Percentiles rank a stretch among this genome's conserved stretches.
These are phyloP conservation scores for Malus hybrid DNA, from an alignment of 331 rosid genomes.

Conservation along the genomic window DNA sequence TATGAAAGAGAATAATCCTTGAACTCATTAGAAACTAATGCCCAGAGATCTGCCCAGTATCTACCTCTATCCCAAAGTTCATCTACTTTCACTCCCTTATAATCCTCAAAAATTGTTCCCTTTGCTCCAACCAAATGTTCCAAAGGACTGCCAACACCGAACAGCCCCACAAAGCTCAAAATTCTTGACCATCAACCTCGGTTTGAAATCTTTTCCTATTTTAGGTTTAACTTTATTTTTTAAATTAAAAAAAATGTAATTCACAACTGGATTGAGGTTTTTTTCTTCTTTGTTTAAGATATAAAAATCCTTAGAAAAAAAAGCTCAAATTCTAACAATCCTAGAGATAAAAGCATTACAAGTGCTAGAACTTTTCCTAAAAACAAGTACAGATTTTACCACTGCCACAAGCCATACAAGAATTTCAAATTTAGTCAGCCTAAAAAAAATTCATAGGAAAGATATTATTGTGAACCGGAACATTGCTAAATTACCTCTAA, in stretches of 20 bases:
- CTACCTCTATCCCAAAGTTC: no score
- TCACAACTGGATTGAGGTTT: neutral
- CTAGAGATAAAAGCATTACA: neutral
- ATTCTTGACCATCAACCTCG: neutral
- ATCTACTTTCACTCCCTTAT: no score
- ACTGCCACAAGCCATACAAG: neutral
- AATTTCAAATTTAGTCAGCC: neutral
- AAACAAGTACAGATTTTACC: neutral
- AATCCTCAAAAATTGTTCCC: no score
- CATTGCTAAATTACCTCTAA: slow-evolving; percentile 53
- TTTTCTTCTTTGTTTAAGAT: no score
- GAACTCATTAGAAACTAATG: no score
- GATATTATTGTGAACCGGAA: slow-evolving; percentile 7
- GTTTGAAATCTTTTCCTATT: neutral
- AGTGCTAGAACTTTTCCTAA: neutral
- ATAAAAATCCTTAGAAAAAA: neutral
- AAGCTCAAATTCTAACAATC: neutral
- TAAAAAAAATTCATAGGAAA: no score
- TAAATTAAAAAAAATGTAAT: neutral
- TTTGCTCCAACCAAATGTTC: no score
- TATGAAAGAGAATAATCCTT: no score
- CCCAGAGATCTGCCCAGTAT: no score
- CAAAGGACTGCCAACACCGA: no score
- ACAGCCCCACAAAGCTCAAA: neutral
- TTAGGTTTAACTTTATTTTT: neutral